A percentile compares a stretch with the other conserved stretches of the same genome.
These are phyloP conservation scores for Microbotryum lychnidis-dioicae DNA, from an alignment of 1,284 basidiomycete species.

Conservation along the genomic window DNA sequence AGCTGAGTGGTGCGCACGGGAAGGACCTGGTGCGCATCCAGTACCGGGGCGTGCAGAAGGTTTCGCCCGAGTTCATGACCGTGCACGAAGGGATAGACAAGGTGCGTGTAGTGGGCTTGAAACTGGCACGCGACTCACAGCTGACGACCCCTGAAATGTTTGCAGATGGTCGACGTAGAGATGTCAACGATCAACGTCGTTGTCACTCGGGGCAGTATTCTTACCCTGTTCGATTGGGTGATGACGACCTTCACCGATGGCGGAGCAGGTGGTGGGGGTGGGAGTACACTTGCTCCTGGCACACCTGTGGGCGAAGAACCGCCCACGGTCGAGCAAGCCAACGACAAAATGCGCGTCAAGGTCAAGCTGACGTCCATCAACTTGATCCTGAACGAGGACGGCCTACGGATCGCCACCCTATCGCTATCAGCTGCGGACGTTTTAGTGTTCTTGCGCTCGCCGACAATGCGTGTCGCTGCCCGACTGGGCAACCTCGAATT, in stretches of 20 bases:
- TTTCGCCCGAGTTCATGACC: conserved; percentile 78
- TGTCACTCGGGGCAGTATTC: conserved; percentile 81
- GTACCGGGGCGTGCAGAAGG: conserved; percentile 72
- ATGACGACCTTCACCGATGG: conserved; percentile 87
- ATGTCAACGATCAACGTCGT: conserved; percentile 89
- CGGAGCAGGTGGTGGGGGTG: conserved; percentile 29
- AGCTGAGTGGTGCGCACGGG: conserved; percentile 35
- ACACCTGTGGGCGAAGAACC: neutral
- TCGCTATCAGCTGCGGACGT: conserved; percentile 88
- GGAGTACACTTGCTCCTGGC: neutral
- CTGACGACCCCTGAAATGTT: neutral
- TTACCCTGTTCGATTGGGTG: conserved; percentile 92
- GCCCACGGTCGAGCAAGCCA: neutral
- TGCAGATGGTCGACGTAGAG: conserved; percentile 73
- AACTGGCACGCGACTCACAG: neutral
- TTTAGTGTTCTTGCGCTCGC: conserved; percentile 63
- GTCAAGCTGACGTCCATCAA: conserved; percentile 82
- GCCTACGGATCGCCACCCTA: conserved; percentile 68
- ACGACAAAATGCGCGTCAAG: conserved; percentile 68
- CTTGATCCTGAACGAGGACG: conserved; percentile 74
- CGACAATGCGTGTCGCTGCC: conserved; percentile 71
- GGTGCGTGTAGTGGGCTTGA: conserved; percentile 8
- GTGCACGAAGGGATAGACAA: conserved; percentile 74
- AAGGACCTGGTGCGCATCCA: conserved; percentile 74
- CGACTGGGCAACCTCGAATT: conserved; percentile 79